Percentiles rank a stretch among this genome's conserved stretches.
These are phyloP conservation scores for Prunus davidiana DNA, from an alignment of 306 rosid species.

Conservation along the genomic window DNA sequence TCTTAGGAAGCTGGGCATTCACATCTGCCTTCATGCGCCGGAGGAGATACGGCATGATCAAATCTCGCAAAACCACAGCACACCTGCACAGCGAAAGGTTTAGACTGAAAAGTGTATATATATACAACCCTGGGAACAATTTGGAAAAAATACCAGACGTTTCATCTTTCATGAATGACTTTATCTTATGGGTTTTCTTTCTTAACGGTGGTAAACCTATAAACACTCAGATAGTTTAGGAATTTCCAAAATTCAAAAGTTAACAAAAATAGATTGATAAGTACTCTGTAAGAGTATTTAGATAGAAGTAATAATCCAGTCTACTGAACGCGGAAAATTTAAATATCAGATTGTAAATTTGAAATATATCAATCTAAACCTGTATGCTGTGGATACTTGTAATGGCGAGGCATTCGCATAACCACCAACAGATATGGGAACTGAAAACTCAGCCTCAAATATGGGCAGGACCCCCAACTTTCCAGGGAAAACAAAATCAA, in stretches of 20 bases:
- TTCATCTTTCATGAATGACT: not conserved
- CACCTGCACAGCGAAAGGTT: slow-evolving; percentile 56
- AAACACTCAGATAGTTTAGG: not conserved
- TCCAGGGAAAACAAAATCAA: slow-evolving; percentile 99
- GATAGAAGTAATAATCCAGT: not conserved
- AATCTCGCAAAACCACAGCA: slow-evolving; percentile 94
- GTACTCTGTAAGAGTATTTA: not conserved
- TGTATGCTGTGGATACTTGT: slow-evolving; percentile 98
- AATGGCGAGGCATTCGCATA: slow-evolving; percentile 97
- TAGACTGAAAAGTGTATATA: not conserved
- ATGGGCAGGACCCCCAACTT: slow-evolving; percentile 97
- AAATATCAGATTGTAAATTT: not conserved
- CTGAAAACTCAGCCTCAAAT: slow-evolving; percentile 97
- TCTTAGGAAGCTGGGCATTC: slow-evolving; percentile 90
- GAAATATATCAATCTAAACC: slow-evolving; percentile 37
- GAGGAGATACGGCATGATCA: slow-evolving; percentile 97
- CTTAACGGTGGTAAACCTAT: not conserved
- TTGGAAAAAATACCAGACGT: not conserved
- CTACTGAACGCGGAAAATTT: too few species aligned
- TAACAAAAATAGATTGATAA: not conserved
- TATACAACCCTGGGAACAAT: not conserved
- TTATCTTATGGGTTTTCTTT: not conserved
- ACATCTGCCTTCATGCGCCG: slow-evolving; percentile 97
- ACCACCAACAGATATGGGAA: slow-evolving; percentile 96
- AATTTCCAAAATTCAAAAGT: not conserved